These are phyloP conservation scores for Colletotrichum sansevieriae DNA, from an alignment of 2,329 filamentous ascomycete species.

Conservation along the genomic window DNA sequence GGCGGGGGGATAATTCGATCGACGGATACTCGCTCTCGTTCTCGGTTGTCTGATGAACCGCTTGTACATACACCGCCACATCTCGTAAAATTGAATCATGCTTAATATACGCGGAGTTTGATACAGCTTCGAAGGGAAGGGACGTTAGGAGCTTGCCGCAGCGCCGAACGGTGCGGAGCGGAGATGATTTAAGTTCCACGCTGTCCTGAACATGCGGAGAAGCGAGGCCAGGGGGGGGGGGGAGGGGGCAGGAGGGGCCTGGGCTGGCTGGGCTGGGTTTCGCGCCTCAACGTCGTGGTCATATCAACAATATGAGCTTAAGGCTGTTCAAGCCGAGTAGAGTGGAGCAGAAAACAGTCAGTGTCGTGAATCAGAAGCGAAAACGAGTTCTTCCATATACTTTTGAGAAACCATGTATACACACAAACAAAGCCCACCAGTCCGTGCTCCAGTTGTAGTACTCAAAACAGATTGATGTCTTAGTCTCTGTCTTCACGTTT, in stretches of 20 bases:
- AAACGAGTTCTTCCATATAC: not conserved
- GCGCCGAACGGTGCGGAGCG: slow-evolving; percentile 12
- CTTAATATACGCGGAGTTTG: no score
- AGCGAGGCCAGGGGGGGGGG: not conserved
- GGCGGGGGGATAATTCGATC: not conserved
- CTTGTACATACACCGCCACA: no score
- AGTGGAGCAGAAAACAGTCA: not conserved
- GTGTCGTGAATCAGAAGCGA: not conserved
- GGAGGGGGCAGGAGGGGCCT: no score
- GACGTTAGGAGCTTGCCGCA: not conserved
- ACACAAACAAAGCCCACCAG: not conserved
- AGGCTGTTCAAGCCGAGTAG: not conserved
- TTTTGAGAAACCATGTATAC: not conserved
- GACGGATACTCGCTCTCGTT: not conserved
- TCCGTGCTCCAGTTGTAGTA: slow-evolving; percentile 7
- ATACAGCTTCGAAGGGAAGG: not conserved
- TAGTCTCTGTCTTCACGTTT: not conserved
- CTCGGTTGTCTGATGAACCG: not conserved
- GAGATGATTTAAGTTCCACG: not conserved
- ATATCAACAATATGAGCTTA: not conserved
- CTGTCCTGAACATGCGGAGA: not conserved
- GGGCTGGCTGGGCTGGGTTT: not conserved
- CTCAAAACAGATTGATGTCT: slow-evolving; percentile 12
- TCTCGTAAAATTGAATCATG: no score
- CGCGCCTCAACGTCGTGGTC: not conserved